phyloP scores from a whole-genome alignment of 1,284 basidiomycete species.

The Microbotryum lychnidis-dioicae region DNA sequence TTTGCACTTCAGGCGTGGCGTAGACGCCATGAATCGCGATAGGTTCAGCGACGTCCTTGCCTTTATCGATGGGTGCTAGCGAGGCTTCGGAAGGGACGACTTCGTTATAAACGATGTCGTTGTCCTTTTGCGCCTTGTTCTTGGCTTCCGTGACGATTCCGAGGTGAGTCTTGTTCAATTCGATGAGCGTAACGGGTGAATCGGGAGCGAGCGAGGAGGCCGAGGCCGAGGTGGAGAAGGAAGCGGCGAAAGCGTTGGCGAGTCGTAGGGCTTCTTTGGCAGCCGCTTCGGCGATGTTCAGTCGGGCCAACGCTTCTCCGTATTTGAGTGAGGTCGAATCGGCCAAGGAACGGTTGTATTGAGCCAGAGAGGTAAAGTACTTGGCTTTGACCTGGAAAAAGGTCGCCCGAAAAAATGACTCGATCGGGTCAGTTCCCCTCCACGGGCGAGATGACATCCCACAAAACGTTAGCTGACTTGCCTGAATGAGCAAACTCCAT shows the following conservation, averaged over 20 bases:
- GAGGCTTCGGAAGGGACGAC: slow-evolving; percentile 72
- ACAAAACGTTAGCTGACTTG: slow-evolving; percentile 36
- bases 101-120: slow-evolving; percentile 98
- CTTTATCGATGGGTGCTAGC: slow-evolving; percentile 69
- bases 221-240: slow-evolving; percentile 58
- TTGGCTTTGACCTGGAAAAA: slow-evolving; percentile 70
- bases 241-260: slow-evolving; percentile 61
- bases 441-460: neutral
- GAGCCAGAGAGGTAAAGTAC: slow-evolving; percentile 74
- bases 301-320: slow-evolving; percentile 75
- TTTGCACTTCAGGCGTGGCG: slow-evolving; percentile 81
- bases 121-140: slow-evolving; percentile 72
- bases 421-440: no score
- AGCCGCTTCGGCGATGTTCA: slow-evolving; percentile 65
- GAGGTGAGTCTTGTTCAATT: slow-evolving; percentile 75
- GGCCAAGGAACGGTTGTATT: slow-evolving; percentile 75
- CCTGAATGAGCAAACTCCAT: slow-evolving; percentile 80
- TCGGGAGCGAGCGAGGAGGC: slow-evolving; percentile 63
- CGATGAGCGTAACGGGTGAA: slow-evolving; percentile 64
- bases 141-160: slow-evolving; percentile 68
- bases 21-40: slow-evolving; percentile 93
- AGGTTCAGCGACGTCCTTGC: slow-evolving; percentile 60
- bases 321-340: slow-evolving; percentile 72
- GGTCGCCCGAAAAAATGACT: neutral
- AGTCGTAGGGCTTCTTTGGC: slow-evolving; percentile 76